These are phyloP conservation scores for Lecanicillium sp. DNA, from an alignment of 2,329 filamentous ascomycete species.

Conservation along the genomic window DNA sequence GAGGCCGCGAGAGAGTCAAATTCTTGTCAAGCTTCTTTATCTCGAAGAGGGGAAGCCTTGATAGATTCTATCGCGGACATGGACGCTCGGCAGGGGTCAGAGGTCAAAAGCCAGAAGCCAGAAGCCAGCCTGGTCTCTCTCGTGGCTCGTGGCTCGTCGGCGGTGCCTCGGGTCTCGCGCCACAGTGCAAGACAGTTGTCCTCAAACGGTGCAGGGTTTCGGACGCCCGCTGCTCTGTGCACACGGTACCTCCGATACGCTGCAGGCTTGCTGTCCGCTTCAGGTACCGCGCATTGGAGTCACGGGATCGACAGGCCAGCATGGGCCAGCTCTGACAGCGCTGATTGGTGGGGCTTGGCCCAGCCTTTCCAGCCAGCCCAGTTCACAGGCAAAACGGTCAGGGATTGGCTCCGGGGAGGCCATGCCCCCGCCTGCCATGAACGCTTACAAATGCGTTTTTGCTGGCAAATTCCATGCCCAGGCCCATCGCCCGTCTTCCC, in stretches of 20 bases:
- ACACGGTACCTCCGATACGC: neutral
- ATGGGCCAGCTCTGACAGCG: neutral
- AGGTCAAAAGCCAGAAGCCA: too few relatives aligned
- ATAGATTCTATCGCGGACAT: too few relatives aligned
- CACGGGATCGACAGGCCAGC: neutral
- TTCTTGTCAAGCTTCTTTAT: too few relatives aligned
- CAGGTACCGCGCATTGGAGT: neutral
- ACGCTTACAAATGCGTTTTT: conserved; percentile 14
- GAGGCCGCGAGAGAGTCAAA: too few relatives aligned
- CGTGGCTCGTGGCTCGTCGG: too few relatives aligned
- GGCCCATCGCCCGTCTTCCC: neutral
- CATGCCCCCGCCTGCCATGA: neutral
- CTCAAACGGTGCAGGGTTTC: conserved; percentile 2
- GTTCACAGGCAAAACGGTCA: conserved; percentile 1
- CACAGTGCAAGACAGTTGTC: conserved; percentile 6
- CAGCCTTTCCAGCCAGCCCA: neutral
- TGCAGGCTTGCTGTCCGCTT: neutral
- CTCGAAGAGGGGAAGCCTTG: too few relatives aligned
- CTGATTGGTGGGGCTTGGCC: conserved; percentile 1
- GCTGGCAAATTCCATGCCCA: conserved; percentile 12
- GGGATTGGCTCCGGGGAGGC: conserved; percentile 9
- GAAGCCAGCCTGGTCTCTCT: too few relatives aligned
- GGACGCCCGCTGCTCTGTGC: too few relatives aligned
- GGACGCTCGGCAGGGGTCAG: too few relatives aligned
- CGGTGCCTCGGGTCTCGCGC: too few relatives aligned